Conservation (phyloP, 345 rosid species). For the Brassica carinata region DNA sequence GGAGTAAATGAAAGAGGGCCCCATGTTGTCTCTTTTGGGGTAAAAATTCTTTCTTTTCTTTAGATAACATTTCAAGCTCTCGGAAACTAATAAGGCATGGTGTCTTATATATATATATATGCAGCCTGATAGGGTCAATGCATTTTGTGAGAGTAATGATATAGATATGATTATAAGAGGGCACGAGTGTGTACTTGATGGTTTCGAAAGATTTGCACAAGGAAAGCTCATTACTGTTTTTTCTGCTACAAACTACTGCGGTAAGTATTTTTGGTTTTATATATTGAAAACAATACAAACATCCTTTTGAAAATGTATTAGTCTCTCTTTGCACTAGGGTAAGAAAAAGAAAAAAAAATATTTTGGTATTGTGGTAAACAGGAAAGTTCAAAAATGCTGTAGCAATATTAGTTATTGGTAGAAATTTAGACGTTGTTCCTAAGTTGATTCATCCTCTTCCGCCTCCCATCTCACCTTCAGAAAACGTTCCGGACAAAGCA, state of each 20-base stretch:
- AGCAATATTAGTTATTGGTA: conserved; percentile 85
- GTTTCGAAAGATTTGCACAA: conserved; percentile 89
- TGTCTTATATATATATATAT: conserved; percentile 18
- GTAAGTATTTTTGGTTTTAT: conserved; percentile 30
- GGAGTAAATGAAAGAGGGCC: conserved; percentile 75
- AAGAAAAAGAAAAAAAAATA: not conserved
- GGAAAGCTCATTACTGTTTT: conserved; percentile 86
- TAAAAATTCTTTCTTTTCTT: conserved; percentile 36
- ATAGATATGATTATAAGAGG: conserved; percentile 78
- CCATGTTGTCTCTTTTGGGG: conserved; percentile 83
- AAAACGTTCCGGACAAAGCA: conserved; percentile 58
- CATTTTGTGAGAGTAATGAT: conserved; percentile 70
- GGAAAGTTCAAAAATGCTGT: conserved; percentile 83
- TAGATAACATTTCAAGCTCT: not conserved
- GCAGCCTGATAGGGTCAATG: conserved; percentile 87
- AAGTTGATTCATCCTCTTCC: conserved; percentile 87
- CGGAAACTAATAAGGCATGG: not conserved
- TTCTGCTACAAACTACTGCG: conserved; percentile 94
- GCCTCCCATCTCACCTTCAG: conserved; percentile 64
- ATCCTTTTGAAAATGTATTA: not conserved
- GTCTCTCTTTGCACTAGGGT: too few species aligned
- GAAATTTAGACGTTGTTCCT: conserved; percentile 71
- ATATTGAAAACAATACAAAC: not conserved
- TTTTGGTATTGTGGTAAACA: conserved; percentile 25
- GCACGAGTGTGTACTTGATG: conserved; percentile 92